phyloP scores from a whole-genome alignment of 345 rosid genomes.

The Erysimum cheiranthoides region DNA sequence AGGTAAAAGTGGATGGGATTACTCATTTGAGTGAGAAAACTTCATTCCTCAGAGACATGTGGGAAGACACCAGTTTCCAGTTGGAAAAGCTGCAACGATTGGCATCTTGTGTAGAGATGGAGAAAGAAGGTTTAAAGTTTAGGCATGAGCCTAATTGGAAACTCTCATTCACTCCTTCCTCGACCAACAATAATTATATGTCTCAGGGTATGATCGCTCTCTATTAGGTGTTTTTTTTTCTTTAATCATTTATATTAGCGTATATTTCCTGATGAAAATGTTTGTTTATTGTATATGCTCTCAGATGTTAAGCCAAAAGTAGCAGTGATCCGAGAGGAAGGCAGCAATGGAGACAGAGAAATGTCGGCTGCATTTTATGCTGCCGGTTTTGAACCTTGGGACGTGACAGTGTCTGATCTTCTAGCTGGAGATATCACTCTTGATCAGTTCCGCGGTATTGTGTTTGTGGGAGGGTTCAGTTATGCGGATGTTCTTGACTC shows the following conservation, averaged over 20 bases:
- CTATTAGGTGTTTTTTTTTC: background rate
- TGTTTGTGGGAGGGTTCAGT: slow-evolving; percentile 95
- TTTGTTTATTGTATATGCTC: slow-evolving; percentile 21
- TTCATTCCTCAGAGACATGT: slow-evolving; percentile 74
- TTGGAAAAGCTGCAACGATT: slow-evolving; percentile 81
- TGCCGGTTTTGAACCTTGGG: slow-evolving; percentile 98
- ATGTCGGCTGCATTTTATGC: slow-evolving; percentile 92
- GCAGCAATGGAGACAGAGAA: slow-evolving; percentile 96
- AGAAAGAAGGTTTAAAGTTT: slow-evolving; percentile 82
- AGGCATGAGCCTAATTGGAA: slow-evolving; percentile 81
- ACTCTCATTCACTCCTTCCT: slow-evolving; percentile 74
- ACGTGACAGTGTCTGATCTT: slow-evolving; percentile 90
- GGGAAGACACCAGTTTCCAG: slow-evolving; percentile 95
- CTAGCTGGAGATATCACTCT: slow-evolving; percentile 65
- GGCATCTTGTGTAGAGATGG: slow-evolving; percentile 80
- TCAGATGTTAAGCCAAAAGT: slow-evolving; percentile 76
- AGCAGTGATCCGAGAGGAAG: slow-evolving; percentile 94
- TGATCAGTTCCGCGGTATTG: slow-evolving; percentile 75
- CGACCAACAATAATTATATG: slow-evolving; percentile 65
- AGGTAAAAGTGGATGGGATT: slow-evolving; percentile 65
- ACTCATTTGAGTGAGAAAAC: slow-evolving; percentile 67
- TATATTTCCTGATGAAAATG: background rate
- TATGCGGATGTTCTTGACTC: slow-evolving; percentile 95
- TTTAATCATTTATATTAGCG: background rate
- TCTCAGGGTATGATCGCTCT: slow-evolving; percentile 39